phyloP scores from a whole-genome alignment of 768 basidiomycete species.

The Termitomyces heimii region DNA sequence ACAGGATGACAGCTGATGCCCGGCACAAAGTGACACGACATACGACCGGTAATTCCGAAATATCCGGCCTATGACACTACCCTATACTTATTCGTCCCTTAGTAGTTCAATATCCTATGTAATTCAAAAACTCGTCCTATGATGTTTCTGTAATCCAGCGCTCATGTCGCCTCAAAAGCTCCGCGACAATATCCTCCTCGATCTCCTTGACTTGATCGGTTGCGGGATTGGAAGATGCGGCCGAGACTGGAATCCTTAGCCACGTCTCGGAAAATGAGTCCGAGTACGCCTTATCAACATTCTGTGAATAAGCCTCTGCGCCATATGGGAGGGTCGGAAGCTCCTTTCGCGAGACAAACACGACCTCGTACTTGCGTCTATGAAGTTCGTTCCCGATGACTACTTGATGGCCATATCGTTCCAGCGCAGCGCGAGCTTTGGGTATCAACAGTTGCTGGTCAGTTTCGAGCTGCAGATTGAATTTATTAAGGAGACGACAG shows the following conservation, averaged over 20 bases:
- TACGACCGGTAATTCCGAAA: too few species aligned
- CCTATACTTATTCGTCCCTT: neutral
- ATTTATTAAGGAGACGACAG: neutral
- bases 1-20: neutral
- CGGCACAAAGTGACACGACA: too few species aligned
- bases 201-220: conserved; percentile 62
- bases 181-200: conserved; percentile 83
- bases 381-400: conserved; percentile 97
- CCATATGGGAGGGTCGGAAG: conserved; percentile 14
- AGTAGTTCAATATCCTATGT: neutral
- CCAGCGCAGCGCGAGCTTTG: conserved; percentile 82
- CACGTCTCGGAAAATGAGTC: conserved; percentile 48
- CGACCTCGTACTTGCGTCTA: conserved; percentile 85
- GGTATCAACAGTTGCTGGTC: conserved; percentile 79
- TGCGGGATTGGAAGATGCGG: conserved; percentile 26
- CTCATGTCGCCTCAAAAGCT: conserved; percentile 69
- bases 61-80: too few species aligned
- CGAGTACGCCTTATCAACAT: neutral
- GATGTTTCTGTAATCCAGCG: conserved; percentile 49
- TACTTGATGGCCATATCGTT: conserved; percentile 94
- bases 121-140: neutral
- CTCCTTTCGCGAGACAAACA: conserved; percentile 68
- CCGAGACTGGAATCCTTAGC: conserved; percentile 51
- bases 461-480: conserved; percentile 75
- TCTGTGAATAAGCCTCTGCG: conserved; percentile 4